Conservation (phyloP, 129 eudicot species). For the Helianthus tuberosus region DNA sequence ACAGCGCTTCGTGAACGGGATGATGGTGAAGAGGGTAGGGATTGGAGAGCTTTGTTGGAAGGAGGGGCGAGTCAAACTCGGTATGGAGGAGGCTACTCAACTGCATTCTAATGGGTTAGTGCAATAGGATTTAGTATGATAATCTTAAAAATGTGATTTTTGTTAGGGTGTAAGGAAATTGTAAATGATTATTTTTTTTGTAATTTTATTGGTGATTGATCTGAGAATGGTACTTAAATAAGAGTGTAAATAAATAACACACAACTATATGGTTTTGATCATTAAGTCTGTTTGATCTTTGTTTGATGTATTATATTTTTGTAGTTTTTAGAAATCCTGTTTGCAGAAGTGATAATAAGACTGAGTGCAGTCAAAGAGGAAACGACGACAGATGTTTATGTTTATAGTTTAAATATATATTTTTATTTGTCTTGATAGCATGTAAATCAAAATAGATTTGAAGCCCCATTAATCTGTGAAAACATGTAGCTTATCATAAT, state of each 20-base stretch:
- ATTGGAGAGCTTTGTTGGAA: constrained; percentile 72
- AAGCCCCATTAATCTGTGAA: no score
- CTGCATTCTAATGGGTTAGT: constrained; percentile 52
- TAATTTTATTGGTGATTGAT: constrained; percentile 19
- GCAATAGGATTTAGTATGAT: background rate
- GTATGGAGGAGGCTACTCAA: constrained; percentile 57
- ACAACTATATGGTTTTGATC: background rate
- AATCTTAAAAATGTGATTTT: constrained; percentile 22
- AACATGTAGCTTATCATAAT: no score
- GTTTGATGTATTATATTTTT: background rate
- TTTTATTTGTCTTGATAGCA: no score
- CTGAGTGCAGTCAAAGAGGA: background rate
- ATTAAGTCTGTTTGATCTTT: background rate
- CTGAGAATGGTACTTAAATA: constrained; percentile 11
- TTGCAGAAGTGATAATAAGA: background rate
- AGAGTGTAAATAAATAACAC: background rate
- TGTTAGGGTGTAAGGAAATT: constrained; percentile 23
- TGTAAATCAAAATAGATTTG: no score
- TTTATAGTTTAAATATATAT: no score
- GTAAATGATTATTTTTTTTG: constrained; percentile 33
- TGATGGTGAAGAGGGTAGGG: constrained; percentile 50
- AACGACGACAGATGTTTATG: background rate
- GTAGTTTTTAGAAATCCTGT: background rate
- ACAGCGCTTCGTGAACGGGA: constrained; percentile 60
- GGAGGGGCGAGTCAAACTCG: constrained; percentile 69